Percentiles rank a stretch among this genome's conserved stretches.
Conservation (phyloP, 2,329 filamentous ascomycete species). For the Elsinoe arachidis region DNA sequence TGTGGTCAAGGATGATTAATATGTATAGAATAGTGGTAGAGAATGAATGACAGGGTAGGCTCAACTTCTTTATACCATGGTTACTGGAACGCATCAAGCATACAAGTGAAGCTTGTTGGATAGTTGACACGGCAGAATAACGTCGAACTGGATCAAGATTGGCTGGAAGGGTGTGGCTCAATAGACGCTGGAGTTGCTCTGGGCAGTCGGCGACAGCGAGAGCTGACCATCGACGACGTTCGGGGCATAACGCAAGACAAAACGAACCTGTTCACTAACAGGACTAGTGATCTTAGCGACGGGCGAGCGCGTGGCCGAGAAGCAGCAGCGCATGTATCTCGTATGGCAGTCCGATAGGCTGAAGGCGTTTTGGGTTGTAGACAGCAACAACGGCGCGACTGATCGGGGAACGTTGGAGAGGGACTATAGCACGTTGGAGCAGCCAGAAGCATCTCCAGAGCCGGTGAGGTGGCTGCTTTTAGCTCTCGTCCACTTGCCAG, state of each 20-base stretch:
- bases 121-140: neutral
- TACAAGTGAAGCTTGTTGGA: neutral
- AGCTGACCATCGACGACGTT: constrained; percentile 3
- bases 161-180: neutral
- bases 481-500: too few species aligned
- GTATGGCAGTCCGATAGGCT: neutral
- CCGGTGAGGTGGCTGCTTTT: too few species aligned
- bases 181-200: neutral
- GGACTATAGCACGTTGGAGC: too few species aligned
- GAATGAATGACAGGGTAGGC: neutral
- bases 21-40: neutral
- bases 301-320: neutral
- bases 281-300: neutral
- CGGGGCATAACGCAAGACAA: neutral
- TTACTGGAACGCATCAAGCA: neutral
- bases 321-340: neutral
- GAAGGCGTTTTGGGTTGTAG: neutral
- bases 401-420: neutral
- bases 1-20: neutral
- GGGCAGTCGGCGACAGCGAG: neutral
- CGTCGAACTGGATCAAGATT: neutral
- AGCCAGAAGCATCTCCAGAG: too few species aligned
- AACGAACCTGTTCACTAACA: constrained; percentile 5
- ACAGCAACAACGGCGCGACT: neutral
- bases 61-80: constrained; percentile 1